Base-by-base conservation (phyloP, 2,329 filamentous ascomycete species). In the Graphilbum sp. region DNA sequence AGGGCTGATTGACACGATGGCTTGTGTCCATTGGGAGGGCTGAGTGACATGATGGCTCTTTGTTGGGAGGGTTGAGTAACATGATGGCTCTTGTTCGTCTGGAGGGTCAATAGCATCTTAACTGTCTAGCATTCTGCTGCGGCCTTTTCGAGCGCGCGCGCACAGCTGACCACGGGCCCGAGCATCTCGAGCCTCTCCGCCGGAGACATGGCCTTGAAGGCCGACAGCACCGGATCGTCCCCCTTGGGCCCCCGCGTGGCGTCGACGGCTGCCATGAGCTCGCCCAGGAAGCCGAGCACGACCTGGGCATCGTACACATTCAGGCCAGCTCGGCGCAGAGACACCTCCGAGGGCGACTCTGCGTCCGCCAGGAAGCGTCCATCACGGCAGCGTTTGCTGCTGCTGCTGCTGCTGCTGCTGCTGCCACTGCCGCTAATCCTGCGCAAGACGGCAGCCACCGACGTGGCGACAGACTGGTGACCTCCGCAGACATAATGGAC, bases 141-240 rank as follows among this genome's bases (percentile, higher is more conserved):
- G 4, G 75, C 65, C 34, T 66, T 60, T 7, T 55, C 54, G 44
- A 82, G 41, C 23, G 79, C 58, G 32, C 56, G 62, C 21, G 54
- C 53, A 1, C 74, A 72, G 1, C 74, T 70, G 41, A 80, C 52
- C 9, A 74, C 8, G 0, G 47, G 49, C 30, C 60, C 63, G 47
- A 82, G 79, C 2, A 50, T 49, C 30, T 49, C 46, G 6, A 64
- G 46, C 43, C 75, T 64, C 46, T 73, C 61, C 15, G 59, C 55
- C 2, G 48, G 47, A 2, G 56, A 46, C 73, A 82, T 78, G 33
- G 57, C 54, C 2, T 80, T 53, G 46, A 83, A 78, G 27, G 10
- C 3, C 9, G 21, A 24, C 21, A 24, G n/a, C n/a, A 24, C 11
- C 6, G 21, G 6, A 24, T 24, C 21, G 21, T 5, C 21, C 21